Base-by-base conservation (phyloP, 108 stramenopile species). In the Thalassiosira profunda region DNA sequence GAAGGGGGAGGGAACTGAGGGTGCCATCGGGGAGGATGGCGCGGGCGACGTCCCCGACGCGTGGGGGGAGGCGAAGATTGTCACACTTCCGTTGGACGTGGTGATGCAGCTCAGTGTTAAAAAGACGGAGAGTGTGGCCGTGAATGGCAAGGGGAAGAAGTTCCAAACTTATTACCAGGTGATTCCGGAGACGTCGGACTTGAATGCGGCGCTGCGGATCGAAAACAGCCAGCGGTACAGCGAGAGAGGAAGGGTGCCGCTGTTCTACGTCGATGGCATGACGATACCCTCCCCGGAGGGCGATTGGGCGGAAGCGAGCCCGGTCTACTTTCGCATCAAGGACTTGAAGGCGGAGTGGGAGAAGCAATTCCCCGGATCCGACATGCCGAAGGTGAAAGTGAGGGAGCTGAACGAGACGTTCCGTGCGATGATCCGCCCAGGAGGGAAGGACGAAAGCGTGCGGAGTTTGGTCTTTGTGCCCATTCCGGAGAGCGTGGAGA, bases 261-360 rank as follows among this genome's bases (percentile, higher is more conserved):
- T 93, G 7, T 93, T 93, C 63, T 93, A 89, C 55, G 67, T 87
- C n/a, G 83, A 85, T 46, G 86, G 85, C 36, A 79, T 91, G 38
- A 75, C 70, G 9, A 60, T 83, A 6, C 45, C 49, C 7, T 49
- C 63, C n/a, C 9, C 46, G 14, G 65, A 75, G 21, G 36, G 29
- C 14, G 37, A 37, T 31, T 57, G 10, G 25, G 51, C n/a, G 15
- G 41, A 56, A 0, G 38, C 14, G 14, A 62, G 56, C 15, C 92
- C 89, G 2, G 65, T 89, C 1, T 93, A 82, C 51, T 93, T 93
- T 63, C 61, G 74, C 46, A 82, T 85, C 33, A 65, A 73, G 8
- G 79, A 90, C 44, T 75, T 93, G 10, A 56, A 75, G 25, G 59
- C 69, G 12, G 86, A 86, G 62, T 92, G 66, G 70, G 43, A 67